Percentiles rank a stretch among this genome's conserved stretches.
Conservation (phyloP, 768 basidiomycete species). For the Strobilomyces confusus region DNA sequence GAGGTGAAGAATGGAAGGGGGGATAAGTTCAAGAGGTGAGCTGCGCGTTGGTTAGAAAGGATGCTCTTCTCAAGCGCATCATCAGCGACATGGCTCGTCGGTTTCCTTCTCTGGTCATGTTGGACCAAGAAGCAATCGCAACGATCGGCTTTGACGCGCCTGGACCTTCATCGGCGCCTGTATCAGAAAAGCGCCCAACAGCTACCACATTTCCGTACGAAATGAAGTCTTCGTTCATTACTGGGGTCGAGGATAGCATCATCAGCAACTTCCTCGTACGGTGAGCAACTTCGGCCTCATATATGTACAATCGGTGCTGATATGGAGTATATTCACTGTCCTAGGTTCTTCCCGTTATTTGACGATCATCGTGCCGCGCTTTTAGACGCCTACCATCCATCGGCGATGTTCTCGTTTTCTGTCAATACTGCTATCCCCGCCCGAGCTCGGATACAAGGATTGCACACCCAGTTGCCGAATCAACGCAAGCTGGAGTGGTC, state of each 20-base stretch:
- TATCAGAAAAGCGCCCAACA: conserved; percentile 39
- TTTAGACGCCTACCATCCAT: conserved; percentile 70
- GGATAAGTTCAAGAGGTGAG: conserved; percentile 68
- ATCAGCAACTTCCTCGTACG: conserved; percentile 77
- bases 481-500: conserved; percentile 81
- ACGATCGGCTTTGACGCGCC: conserved; percentile 77
- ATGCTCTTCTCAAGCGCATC: conserved; percentile 5
- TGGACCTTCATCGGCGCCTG: conserved; percentile 43
- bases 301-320: conserved; percentile 4
- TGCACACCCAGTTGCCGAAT: conserved; percentile 69
- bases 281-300: conserved; percentile 38
- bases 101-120: conserved; percentile 75
- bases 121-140: conserved; percentile 78
- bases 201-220: conserved; percentile 75
- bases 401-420: conserved; percentile 89
- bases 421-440: conserved; percentile 79
- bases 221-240: conserved; percentile 70
- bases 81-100: conserved; percentile 74
- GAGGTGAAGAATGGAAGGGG: conserved; percentile 54
- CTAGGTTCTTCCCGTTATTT: conserved; percentile 80
- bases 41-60: not conserved
- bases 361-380: conserved; percentile 72
- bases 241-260: conserved; percentile 64
- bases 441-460: conserved; percentile 70
- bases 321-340: conserved; percentile 4